phyloP scores from a whole-genome alignment of 2,329 filamentous ascomycete genomes.

The Pseudogymnoascus sp. region DNA sequence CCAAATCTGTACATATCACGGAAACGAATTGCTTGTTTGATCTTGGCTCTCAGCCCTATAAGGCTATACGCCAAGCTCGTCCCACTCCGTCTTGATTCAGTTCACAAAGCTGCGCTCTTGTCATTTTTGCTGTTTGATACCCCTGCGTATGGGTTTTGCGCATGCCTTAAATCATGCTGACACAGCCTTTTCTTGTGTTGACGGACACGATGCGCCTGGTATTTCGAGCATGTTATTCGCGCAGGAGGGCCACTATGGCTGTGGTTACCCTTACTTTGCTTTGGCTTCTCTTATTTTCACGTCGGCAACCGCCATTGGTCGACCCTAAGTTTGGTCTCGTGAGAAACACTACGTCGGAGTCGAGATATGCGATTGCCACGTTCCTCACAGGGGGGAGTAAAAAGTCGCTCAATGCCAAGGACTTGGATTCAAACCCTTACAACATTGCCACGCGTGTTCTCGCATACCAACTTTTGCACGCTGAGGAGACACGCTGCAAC shows the following conservation, averaged over 20 bases:
- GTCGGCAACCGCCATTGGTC: not conserved
- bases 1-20: not conserved
- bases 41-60: not conserved
- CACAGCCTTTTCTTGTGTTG: not conserved
- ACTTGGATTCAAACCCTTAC: constrained; percentile 30
- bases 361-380: constrained; percentile 29
- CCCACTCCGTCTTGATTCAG: not conserved
- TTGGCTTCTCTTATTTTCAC: not conserved
- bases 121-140: not conserved
- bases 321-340: not conserved
- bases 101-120: not conserved
- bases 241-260: not conserved
- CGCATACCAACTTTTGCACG: constrained; percentile 36
- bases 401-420: constrained; percentile 18
- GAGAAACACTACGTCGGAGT: not conserved
- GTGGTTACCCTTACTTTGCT: not conserved
- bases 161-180: not conserved
- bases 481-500: constrained; percentile 29
- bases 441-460: constrained; percentile 33
- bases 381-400: constrained; percentile 31
- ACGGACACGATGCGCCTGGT: not conserved
- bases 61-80: not conserved
- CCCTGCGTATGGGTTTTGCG: not conserved
- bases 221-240: not conserved
- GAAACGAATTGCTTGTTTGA: not conserved